Conservation (phyloP, 140 eudicot genomes). For the Stevia rebaudiana region DNA sequence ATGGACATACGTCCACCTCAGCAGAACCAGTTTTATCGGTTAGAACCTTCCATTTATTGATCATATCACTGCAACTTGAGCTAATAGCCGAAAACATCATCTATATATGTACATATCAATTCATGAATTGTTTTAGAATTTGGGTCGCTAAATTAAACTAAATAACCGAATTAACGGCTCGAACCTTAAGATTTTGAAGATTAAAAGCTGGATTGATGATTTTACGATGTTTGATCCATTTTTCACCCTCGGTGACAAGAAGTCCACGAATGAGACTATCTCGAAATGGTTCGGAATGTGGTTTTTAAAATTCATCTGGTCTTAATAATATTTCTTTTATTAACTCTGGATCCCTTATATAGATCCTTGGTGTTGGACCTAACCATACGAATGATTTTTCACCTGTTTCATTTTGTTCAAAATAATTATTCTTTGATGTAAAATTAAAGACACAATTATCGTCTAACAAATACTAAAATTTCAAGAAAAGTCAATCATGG, state of each 20-base stretch:
- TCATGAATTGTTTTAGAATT: too few species aligned
- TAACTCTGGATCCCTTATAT: constrained; percentile 23
- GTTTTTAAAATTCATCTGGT: constrained; percentile 21
- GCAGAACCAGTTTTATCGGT: not conserved
- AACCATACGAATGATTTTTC: constrained; percentile 32
- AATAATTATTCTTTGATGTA: too few species aligned
- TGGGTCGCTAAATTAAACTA: too few species aligned
- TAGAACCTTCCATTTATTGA: constrained; percentile 26
- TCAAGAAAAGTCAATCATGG: too few species aligned
- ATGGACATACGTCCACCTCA: constrained; percentile 31
- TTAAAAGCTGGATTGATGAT: constrained; percentile 45
- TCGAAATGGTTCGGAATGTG: constrained; percentile 28
- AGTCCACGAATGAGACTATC: constrained; percentile 28
- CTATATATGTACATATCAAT: not conserved
- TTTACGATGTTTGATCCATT: constrained; percentile 44
- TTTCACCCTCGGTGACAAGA: constrained; percentile 26
- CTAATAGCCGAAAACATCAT: constrained; percentile 26
- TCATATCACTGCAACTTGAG: constrained; percentile 27
- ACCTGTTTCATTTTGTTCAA: too few species aligned
- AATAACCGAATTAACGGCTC: too few species aligned
- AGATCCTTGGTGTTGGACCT: constrained; percentile 28
- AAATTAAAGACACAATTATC: too few species aligned
- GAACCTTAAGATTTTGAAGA: constrained; percentile 38
- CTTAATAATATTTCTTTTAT: constrained; percentile 25
- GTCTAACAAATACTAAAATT: too few species aligned